These are phyloP conservation scores for Claviceps lovelessii DNA, from an alignment of 2,329 filamentous ascomycete species.

Conservation along the genomic window DNA sequence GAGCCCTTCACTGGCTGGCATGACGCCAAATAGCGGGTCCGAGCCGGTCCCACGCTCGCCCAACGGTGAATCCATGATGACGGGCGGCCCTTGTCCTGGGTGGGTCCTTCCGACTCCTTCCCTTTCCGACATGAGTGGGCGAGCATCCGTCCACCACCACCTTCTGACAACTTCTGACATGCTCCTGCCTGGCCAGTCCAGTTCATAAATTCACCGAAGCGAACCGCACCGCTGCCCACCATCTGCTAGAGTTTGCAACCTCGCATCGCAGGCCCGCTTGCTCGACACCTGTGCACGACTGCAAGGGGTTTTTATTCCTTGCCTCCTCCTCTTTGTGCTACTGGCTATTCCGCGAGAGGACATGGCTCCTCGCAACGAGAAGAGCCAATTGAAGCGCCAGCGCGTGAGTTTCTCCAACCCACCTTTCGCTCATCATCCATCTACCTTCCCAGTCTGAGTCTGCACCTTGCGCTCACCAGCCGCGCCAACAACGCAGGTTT, in stretches of 20 bases:
- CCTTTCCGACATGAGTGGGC: neutral
- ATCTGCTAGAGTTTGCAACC: neutral
- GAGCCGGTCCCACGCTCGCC: neutral
- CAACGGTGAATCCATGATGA: neutral
- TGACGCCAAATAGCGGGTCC: neutral
- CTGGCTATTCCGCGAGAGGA: conserved; percentile 6
- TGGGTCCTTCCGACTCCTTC: neutral
- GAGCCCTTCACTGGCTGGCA: neutral
- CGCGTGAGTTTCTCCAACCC: conserved; percentile 40
- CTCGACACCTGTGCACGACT: no score
- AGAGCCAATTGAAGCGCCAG: conserved; percentile 72
- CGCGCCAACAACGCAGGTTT: conserved; percentile 37
- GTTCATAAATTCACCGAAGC: no score
- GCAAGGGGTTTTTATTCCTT: neutral
- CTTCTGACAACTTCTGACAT: neutral
- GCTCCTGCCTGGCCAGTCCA: no score
- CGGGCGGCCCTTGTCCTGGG: no score
- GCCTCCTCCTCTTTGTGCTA: no score
- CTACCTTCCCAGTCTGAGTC: no score
- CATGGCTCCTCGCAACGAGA: conserved; percentile 52
- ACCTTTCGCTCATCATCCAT: neutral
- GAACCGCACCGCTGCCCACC: no score
- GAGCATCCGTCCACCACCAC: neutral
- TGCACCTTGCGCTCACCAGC: conserved; percentile 11
- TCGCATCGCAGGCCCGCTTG: neutral